Evolutionary conservation across 805 yeast genomes (phyloP).

Genomic region (Blastobotrys muscicola): DNA sequence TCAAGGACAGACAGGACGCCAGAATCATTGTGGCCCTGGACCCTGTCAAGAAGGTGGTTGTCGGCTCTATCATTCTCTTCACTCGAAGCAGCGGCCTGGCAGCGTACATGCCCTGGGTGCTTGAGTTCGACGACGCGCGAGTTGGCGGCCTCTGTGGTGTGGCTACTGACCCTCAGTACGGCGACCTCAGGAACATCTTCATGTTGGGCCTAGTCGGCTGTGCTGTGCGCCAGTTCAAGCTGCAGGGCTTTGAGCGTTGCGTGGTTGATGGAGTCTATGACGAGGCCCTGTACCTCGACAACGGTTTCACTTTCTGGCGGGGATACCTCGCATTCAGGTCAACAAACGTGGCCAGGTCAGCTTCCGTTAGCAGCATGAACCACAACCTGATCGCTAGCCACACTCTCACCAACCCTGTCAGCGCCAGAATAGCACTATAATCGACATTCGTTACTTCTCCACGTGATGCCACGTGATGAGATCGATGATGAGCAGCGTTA

Average conservation of each 20-base stretch:
- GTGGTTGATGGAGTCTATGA: constrained; percentile 21
- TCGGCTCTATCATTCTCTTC: constrained; percentile 34
- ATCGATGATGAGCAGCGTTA: no score
- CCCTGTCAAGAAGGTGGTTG: constrained; percentile 41
- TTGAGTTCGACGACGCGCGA: constrained; percentile 28
- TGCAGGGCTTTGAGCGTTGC: constrained; percentile 23
- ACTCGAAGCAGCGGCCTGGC: constrained; percentile 38
- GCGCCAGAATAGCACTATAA: no score
- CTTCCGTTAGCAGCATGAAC: not conserved
- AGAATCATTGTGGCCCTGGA: constrained; percentile 45
- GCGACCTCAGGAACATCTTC: constrained; percentile 43
- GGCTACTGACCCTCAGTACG: constrained; percentile 42
- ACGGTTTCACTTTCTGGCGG: constrained; percentile 21
- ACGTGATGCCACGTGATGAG: no score
- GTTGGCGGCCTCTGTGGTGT: constrained; percentile 48
- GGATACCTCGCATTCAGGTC: constrained; percentile 8
- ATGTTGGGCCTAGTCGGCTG: constrained; percentile 50
- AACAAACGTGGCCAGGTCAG: constrained; percentile 5
- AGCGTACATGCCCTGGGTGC: constrained; percentile 43
- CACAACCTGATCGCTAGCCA: no score
- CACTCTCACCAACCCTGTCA: no score
- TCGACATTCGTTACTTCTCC: no score
- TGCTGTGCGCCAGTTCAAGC: constrained; percentile 39
- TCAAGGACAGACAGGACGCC: constrained; percentile 26
- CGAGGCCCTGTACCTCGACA: constrained; percentile 13